A percentile compares a stretch with the other conserved stretches of the same genome.
phyloP scores from a whole-genome alignment of 768 basidiomycete species.

The Boletus rufocinnamomeus region DNA sequence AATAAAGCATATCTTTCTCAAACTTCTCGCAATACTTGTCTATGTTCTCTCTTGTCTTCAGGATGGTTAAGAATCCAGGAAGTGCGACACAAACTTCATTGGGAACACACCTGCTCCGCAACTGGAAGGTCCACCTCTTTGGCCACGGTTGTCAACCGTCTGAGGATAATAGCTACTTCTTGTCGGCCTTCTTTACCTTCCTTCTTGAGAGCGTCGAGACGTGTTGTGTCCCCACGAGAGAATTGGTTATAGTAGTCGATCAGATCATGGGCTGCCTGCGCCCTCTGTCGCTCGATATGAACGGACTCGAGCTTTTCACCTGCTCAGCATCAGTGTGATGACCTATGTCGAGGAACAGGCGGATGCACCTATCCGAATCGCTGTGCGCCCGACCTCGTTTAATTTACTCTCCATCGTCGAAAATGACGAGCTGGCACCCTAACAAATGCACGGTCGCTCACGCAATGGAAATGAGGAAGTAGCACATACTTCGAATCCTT shows the following conservation, averaged over 20 bases:
- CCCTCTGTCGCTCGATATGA: constrained; percentile 87
- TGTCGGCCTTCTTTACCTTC: constrained; percentile 88
- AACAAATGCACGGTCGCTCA: constrained; percentile 10
- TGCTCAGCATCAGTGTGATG: constrained; percentile 32
- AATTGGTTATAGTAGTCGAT: constrained; percentile 95
- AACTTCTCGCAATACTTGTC: constrained; percentile 99
- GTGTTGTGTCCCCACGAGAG: constrained; percentile 73
- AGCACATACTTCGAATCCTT: constrained; percentile 82
- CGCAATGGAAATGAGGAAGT: not conserved
- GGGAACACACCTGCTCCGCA: constrained; percentile 66
- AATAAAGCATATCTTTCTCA: constrained; percentile 95
- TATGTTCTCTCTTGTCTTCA: constrained; percentile 84
- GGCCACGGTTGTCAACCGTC: constrained; percentile 83
- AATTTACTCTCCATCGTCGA: constrained; percentile 87
- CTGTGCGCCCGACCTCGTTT: constrained; percentile 91
- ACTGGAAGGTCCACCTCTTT: constrained; percentile 90
- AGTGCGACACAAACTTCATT: not conserved
- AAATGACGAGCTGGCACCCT: constrained; percentile 90
- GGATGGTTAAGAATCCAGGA: not conserved
- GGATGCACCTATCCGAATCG: constrained; percentile 80
- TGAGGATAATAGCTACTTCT: constrained; percentile 83
- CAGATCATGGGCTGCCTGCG: constrained; percentile 91
- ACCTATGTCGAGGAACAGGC: not conserved
- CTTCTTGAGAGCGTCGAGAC: constrained; percentile 75
- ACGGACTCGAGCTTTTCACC: constrained; percentile 96